phyloP scores from a whole-genome alignment of 192 early-diverging fungal species.

The Globomyces pollinis-pini region DNA sequence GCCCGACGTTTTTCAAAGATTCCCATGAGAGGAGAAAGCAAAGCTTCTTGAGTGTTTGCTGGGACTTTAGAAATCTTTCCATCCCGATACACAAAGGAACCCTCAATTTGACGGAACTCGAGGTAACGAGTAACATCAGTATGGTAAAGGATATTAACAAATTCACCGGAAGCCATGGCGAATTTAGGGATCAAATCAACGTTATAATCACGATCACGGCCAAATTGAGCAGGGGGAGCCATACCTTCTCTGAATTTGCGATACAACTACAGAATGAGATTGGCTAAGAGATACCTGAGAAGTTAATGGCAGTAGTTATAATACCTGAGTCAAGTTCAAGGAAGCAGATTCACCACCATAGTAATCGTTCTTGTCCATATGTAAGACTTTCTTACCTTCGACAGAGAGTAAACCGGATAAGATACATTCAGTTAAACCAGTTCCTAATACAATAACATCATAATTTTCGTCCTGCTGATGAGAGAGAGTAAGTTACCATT shows the following conservation, averaged over 20 bases:
- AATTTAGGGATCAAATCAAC: slow-evolving; percentile 99
- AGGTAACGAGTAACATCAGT: slow-evolving; percentile 98
- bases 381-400: slow-evolving; percentile 59
- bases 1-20: slow-evolving; percentile 89
- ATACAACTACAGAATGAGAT: slow-evolving; percentile 43
- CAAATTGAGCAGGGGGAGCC: slow-evolving; percentile 37
- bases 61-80: slow-evolving; percentile 95
- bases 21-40: slow-evolving; percentile 79
- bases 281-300: too few relatives aligned
- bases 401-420: slow-evolving; percentile 56
- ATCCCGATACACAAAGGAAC: slow-evolving; percentile 86
- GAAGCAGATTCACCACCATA: slow-evolving; percentile 96
- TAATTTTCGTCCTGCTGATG: slow-evolving; percentile 42
- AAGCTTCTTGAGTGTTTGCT: slow-evolving; percentile 77
- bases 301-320: neutral
- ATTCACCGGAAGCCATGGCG: slow-evolving; percentile 97
- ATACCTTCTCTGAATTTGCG: slow-evolving; percentile 45
- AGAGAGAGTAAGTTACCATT: neutral
- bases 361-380: slow-evolving; percentile 81
- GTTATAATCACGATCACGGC: slow-evolving; percentile 81
- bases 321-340: slow-evolving; percentile 92
- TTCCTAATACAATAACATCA: slow-evolving; percentile 60
- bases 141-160: slow-evolving; percentile 93
- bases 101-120: slow-evolving; percentile 93
- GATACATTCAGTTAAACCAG: slow-evolving; percentile 60